Evolutionary conservation across 1,284 basidiomycete species (phyloP).

Genomic region (Amylostereum areolatum): DNA sequence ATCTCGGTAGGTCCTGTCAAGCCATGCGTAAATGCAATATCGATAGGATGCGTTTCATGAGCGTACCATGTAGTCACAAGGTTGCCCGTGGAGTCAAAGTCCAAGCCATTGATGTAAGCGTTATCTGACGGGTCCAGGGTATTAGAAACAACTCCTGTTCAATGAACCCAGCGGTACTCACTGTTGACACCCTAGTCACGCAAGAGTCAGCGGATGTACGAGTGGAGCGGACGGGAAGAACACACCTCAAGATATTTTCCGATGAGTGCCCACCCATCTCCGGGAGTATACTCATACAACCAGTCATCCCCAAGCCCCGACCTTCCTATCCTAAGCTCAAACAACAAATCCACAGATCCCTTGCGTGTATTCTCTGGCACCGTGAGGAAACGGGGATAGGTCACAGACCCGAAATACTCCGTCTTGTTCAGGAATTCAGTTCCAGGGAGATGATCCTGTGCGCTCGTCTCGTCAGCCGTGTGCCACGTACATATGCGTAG

Average conservation of each 20-base stretch:
- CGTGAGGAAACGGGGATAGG: slow-evolving; percentile 35
- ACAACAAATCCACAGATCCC: slow-evolving; percentile 23
- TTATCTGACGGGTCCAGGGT: slow-evolving; percentile 23
- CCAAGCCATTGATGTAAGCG: slow-evolving; percentile 40
- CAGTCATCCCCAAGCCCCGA: slow-evolving; percentile 38
- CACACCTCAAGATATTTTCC: slow-evolving; percentile 32
- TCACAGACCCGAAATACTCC: slow-evolving; percentile 30
- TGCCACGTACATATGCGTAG: neutral
- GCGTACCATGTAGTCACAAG: slow-evolving; percentile 33
- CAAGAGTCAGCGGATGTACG: neutral
- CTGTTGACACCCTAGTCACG: slow-evolving; percentile 29
- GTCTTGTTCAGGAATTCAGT: slow-evolving; percentile 29
- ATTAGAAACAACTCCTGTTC: neutral
- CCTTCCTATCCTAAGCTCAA: slow-evolving; percentile 35
- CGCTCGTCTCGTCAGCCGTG: neutral
- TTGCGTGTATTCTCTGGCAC: slow-evolving; percentile 14
- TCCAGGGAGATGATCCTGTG: slow-evolving; percentile 31
- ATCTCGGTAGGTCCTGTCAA: slow-evolving; percentile 35
- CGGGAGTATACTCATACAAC: slow-evolving; percentile 33
- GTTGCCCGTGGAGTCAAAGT: slow-evolving; percentile 28
- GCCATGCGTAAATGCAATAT: neutral
- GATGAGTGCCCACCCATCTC: slow-evolving; percentile 25
- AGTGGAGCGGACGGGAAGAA: neutral
- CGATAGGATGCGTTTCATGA: neutral
- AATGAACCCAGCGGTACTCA: slow-evolving; percentile 9